These are phyloP conservation scores for Penicillium maclennaniae DNA, from an alignment of 495 filamentous ascomycete species.

Conservation along the genomic window DNA sequence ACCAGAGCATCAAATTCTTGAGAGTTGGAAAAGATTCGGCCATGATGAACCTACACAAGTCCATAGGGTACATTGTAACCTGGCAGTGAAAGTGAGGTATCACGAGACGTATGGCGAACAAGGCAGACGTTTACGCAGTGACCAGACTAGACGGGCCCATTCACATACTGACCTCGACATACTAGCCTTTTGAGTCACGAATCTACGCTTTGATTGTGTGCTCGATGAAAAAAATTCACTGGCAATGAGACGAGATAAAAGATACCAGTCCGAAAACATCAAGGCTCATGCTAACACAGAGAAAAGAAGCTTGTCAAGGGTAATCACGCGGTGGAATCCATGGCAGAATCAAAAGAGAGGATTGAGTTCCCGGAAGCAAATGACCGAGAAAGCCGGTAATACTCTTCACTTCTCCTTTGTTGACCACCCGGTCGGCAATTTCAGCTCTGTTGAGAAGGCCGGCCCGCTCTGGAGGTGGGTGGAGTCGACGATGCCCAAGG, in stretches of 20 bases:
- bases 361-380: neutral
- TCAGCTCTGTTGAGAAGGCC: neutral
- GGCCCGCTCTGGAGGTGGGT: slow-evolving; percentile 7
- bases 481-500: slow-evolving; percentile 21
- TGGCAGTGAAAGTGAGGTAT: neutral
- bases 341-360: neutral
- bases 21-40: too few species aligned
- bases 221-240: neutral
- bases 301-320: neutral
- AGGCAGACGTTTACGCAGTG: neutral
- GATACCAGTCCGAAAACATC: neutral
- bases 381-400: neutral
- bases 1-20: too few species aligned
- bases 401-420: neutral
- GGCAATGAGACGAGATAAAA: neutral
- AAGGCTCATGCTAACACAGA: neutral
- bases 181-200: neutral
- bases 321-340: neutral
- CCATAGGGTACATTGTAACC: neutral
- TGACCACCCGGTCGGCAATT: neutral
- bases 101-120: neutral
- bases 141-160: neutral
- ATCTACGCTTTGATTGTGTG: neutral
- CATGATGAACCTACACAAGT: too few species aligned
- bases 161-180: neutral